phyloP scores from a whole-genome alignment of 2,329 filamentous ascomycete genomes.

The Cladorrhinum sp. region DNA sequence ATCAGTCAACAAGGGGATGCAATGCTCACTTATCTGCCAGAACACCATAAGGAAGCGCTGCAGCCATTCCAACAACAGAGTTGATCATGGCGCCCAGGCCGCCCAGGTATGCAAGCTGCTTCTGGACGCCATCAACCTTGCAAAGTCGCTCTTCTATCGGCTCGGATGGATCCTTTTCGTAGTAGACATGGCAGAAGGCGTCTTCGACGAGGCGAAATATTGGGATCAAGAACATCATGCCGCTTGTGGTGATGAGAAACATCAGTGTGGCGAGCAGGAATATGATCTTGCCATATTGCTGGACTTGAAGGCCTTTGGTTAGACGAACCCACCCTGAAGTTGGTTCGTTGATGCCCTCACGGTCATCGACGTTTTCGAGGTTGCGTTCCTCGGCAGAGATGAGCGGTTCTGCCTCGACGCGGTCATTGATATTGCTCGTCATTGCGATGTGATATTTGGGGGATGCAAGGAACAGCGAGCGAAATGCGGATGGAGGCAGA shows the following conservation, averaged over 20 bases:
- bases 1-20: background rate
- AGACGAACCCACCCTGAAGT: background rate
- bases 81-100: conserved; percentile 19
- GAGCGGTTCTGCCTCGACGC: conserved; percentile 17
- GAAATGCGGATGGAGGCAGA: too few species aligned
- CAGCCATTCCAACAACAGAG: conserved; percentile 18
- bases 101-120: conserved; percentile 21
- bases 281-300: conserved; percentile 18
- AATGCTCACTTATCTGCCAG: conserved; percentile 24
- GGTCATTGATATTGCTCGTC: background rate
- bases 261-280: conserved; percentile 18
- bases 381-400: conserved; percentile 15
- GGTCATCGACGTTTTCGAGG: background rate
- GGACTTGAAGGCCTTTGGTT: conserved; percentile 14
- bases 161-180: conserved; percentile 17
- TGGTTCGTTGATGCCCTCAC: background rate
- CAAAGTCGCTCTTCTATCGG: conserved; percentile 23
- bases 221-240: conserved; percentile 24
- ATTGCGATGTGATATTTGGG: background rate
- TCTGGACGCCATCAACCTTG: conserved; percentile 25
- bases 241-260: conserved; percentile 21
- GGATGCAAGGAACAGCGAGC: background rate
- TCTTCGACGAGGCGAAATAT: conserved; percentile 26
- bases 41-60: conserved; percentile 24
- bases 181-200: conserved; percentile 23